Conservation (phyloP, 768 basidiomycete species). For the Gloeostereum incarnatum region DNA sequence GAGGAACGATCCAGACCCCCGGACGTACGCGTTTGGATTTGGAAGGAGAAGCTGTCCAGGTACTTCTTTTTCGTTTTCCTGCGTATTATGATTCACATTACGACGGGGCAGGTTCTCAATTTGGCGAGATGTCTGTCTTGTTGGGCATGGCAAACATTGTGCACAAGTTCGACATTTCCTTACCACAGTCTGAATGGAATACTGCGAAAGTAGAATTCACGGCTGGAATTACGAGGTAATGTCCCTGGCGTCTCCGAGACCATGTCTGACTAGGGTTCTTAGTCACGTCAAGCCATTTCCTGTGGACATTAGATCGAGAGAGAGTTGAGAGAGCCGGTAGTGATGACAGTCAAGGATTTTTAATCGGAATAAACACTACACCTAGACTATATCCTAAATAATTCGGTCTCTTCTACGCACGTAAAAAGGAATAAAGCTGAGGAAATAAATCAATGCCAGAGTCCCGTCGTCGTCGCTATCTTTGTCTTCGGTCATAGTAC, state of each 20-base stretch:
- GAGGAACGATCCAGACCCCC: slow-evolving; percentile 19
- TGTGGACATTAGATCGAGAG: too few relatives aligned
- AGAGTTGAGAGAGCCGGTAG: too few relatives aligned
- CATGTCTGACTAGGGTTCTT: background rate
- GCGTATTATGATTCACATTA: background rate
- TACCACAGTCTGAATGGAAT: slow-evolving; percentile 8
- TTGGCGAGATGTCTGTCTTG: slow-evolving; percentile 22
- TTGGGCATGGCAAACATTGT: slow-evolving; percentile 22
- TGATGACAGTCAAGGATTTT: too few relatives aligned
- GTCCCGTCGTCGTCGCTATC: too few relatives aligned
- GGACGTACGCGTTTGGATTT: slow-evolving; percentile 22
- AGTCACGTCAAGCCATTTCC: slow-evolving; percentile 13
- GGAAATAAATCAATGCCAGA: too few relatives aligned
- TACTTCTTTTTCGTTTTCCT: slow-evolving; percentile 1
- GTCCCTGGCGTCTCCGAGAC: slow-evolving; percentile 1
- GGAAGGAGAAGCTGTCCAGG: slow-evolving; percentile 24
- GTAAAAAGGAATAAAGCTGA: too few relatives aligned
- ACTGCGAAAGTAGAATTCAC: slow-evolving; percentile 17
- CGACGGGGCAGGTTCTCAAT: slow-evolving; percentile 14
- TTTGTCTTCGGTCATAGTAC: too few relatives aligned
- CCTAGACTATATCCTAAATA: too few relatives aligned
- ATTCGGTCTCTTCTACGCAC: too few relatives aligned
- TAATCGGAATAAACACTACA: too few relatives aligned
- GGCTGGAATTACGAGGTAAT: slow-evolving; percentile 21
- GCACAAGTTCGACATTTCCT: slow-evolving; percentile 16